Base-by-base conservation (phyloP, 176 grass and related monocot genomes). In the Thinopyrum elongatum region DNA sequence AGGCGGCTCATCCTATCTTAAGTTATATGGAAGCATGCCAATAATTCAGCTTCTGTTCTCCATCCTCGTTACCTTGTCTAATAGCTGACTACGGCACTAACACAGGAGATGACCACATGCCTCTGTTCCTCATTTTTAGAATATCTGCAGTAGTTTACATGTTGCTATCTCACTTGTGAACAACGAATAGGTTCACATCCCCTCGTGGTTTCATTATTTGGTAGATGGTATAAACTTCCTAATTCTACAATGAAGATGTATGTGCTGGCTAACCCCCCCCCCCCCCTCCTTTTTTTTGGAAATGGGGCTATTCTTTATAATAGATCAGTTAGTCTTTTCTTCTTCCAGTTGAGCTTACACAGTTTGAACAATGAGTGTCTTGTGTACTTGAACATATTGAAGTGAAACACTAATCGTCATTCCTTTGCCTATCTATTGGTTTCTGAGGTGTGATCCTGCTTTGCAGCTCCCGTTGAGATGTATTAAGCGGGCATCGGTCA, bases 391-490 rank as follows among this genome's bases (percentile, higher is more conserved):
- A 63, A 34, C 44, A 53, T 22, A 66, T 63, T 41, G 15, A 80
- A 46, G 25, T 63, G 77, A 85, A 46, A 59, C 29, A 21, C 41
- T 58, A 80, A 25, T 55, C 5, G 10, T 42, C 8, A 65, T 83
- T 25, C 7, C 30, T 69, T 39, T 13, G 4, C 8, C 31, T 29
- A 60, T 13, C 2, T 42, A 38, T 84, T 66, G 16, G 15, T 59
- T 81, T 63, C 34, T 83, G 47, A 79, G 30, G 38, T 78, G 28
- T 30, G 33, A 47, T 82, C 66, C 35, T 84, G 30, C 25, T 92
- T 90, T 75, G 53, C 89, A 98, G 95, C 91, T 98, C 83, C 93
- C 95, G 16, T 77, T 84, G 78, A 90, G 81, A 38, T 98, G 93
- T 90, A 89, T 95, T 79, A 84, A 87, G 27, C 78, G 84, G 30